Evolutionary conservation across 495 filamentous ascomycete species (phyloP).

Genomic region (Lasiosphaeria miniovina): DNA sequence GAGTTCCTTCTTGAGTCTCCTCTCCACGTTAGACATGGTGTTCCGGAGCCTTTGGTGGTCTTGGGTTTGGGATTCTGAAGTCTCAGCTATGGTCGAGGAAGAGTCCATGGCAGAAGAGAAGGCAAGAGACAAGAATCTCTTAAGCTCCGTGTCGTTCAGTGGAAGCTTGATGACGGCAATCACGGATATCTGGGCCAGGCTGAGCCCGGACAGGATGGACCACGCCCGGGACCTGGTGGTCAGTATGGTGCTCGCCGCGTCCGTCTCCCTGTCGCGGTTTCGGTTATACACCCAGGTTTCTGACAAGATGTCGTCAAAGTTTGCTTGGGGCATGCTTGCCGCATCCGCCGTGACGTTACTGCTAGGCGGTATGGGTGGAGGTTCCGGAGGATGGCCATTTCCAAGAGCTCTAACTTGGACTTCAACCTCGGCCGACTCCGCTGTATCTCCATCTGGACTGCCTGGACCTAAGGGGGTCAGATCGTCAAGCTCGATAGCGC

Average conservation of each 20-base stretch:
- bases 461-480: neutral
- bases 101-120: neutral
- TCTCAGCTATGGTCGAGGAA: neutral
- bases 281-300: neutral
- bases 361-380: neutral
- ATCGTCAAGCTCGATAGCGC: neutral
- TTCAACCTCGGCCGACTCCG: neutral
- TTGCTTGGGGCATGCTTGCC: neutral
- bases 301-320: neutral
- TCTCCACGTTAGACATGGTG: neutral
- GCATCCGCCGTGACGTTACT: neutral
- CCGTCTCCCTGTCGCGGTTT: neutral
- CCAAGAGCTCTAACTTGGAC: neutral
- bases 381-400: neutral
- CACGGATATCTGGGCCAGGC: neutral
- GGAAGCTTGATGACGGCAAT: neutral
- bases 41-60: neutral
- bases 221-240: neutral
- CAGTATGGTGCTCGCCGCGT: neutral
- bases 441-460: neutral
- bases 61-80: neutral
- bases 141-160: neutral
- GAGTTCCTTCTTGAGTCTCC: neutral
- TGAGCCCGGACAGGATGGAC: neutral
- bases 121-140: neutral